phyloP scores from a whole-genome alignment of 306 rosid species.

The Medicago lupulina region DNA sequence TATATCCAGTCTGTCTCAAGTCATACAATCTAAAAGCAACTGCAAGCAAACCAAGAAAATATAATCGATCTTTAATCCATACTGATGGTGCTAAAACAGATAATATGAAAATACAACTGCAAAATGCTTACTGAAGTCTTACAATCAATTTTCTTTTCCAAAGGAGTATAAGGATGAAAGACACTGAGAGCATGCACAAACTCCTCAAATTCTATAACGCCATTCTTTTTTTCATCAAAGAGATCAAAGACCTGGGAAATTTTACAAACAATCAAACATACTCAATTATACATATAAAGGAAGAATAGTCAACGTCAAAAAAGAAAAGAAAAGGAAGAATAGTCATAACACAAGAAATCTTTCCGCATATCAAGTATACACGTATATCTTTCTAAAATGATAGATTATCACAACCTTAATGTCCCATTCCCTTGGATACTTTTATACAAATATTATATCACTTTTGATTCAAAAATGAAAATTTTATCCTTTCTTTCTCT shows the following conservation, averaged over 20 bases:
- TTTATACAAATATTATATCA: background rate
- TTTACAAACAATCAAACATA: slow-evolving; percentile 16
- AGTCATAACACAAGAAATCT: slow-evolving; percentile 21
- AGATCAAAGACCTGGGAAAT: slow-evolving; percentile 66
- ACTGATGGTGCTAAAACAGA: background rate
- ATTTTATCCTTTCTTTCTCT: background rate
- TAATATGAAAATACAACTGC: slow-evolving; percentile 23
- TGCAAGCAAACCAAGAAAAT: slow-evolving; percentile 48
- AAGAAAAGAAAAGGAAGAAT: slow-evolving; percentile 5
- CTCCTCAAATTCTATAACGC: slow-evolving; percentile 79
- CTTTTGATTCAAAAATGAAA: background rate
- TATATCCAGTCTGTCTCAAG: slow-evolving; percentile 74
- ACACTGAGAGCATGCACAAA: slow-evolving; percentile 70
- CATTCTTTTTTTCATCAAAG: slow-evolving; percentile 71
- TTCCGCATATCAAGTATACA: slow-evolving; percentile 13
- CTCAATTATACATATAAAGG: slow-evolving; percentile 12
- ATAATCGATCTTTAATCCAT: slow-evolving; percentile 6
- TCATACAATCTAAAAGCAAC: slow-evolving; percentile 81
- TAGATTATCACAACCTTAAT: background rate
- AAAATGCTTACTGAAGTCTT: slow-evolving; percentile 42
- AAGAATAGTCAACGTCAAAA: background rate
- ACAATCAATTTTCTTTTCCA: slow-evolving; percentile 71
- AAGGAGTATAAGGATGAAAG: slow-evolving; percentile 70
- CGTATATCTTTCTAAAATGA: background rate
- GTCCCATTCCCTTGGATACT: background rate